Base-by-base conservation (phyloP, 345 rosid genomes). In the Bretschneidera sinensis region DNA sequence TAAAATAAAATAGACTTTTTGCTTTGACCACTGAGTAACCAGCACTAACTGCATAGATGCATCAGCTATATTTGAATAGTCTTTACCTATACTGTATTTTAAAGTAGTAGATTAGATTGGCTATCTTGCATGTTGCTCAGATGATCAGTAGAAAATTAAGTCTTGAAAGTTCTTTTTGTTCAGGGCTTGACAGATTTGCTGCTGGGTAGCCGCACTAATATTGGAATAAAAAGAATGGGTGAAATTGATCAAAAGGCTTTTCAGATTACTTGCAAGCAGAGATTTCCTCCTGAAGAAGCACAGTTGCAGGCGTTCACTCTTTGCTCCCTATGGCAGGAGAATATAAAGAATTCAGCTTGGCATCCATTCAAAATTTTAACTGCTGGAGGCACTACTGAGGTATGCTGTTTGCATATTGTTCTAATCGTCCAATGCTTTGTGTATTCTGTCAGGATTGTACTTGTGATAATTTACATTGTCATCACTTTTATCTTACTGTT, bases 211-310 rank as follows among this genome's bases (percentile, higher is more conserved):
- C 65, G 77, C n/a, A 64, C 71, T 13, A 54, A 1, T 70, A 80
- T 89, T 65, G 83, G 88, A 28, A 48, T 89, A 55, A 89, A 85
- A 77, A 79, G 97, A 59, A 72, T 92, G 89, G 98, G 97, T 8
- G 97, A 89, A 58, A 71, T 92, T 31, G 89, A 89, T 53, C 47
- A 24, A 19, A 89, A 81, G 75, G 69, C 85, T 7, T 85, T 92
- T 61, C 49, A 60, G 34, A 65, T 63, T 48, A 74, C 83, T 6
- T 89, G 92, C 78, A 77, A 74, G 58, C n/a, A 68, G 63, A 83
- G 66, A 69, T 89, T 69, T 64, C 51, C 60, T 11, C 50, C 35
- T 0, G 85, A 79, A 28, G 92, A 92, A 59, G 88, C 83, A 63
- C 54, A 13, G 21, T 22, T 85, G n/a, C 71, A 85, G 72, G 81